A percentile compares a stretch with the other conserved stretches of the same genome.
Evolutionary conservation across 306 rosid genomes (phyloP).

Genomic region (Oemleria cerasiformis): DNA sequence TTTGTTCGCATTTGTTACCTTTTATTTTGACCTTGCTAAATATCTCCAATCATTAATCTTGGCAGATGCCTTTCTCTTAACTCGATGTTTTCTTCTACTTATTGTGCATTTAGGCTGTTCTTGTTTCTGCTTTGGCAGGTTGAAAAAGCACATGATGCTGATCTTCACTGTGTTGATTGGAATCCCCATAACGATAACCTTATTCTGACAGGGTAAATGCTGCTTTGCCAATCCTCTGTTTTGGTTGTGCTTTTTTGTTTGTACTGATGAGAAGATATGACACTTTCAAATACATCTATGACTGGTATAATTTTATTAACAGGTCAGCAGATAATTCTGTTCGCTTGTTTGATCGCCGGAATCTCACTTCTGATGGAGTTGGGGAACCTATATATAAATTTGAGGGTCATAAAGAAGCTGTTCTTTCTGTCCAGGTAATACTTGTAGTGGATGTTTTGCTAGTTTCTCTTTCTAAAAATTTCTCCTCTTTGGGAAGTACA

Average conservation of each 20-base stretch:
- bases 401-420: constrained; percentile 97
- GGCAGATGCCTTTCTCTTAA: background rate
- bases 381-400: constrained; percentile 90
- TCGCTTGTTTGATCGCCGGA: constrained; percentile 96
- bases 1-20: background rate
- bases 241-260: constrained; percentile 4
- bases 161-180: constrained; percentile 99
- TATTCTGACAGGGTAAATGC: constrained; percentile 78
- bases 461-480: background rate
- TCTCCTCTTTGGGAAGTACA: background rate
- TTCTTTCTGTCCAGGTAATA: constrained; percentile 95
- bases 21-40: background rate
- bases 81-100: background rate
- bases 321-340: constrained; percentile 98
- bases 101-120: background rate
- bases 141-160: constrained; percentile 93
- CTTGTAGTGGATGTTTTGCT: background rate
- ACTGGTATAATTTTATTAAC: constrained; percentile 30
- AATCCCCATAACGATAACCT: constrained; percentile 89
- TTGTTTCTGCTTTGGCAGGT: constrained; percentile 53
- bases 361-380: constrained; percentile 78
- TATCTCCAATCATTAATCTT: background rate
- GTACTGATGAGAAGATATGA: constrained; percentile 9
- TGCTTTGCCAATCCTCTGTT: constrained; percentile 7
- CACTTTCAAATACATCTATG: constrained; percentile 12